A percentile compares a stretch with the other conserved stretches of the same genome.
Conservation (phyloP, 768 basidiomycete species). For the Xerocomus potaroensis region DNA sequence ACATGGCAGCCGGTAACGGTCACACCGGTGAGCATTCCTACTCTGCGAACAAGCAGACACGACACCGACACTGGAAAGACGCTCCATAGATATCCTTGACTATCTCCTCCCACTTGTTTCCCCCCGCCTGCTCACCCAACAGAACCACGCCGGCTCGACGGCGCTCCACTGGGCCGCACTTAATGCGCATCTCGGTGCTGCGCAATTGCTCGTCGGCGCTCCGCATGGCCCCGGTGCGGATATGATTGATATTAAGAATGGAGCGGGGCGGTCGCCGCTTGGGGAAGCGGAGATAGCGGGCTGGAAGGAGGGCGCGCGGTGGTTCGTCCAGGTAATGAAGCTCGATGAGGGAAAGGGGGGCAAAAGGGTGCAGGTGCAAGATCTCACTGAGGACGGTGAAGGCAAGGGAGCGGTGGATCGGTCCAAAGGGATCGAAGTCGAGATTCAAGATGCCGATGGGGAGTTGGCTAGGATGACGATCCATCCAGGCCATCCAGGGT, state of each 20-base stretch:
- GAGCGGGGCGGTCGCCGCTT: conserved; percentile 69
- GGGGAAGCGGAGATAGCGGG: conserved; percentile 76
- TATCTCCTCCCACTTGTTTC: conserved; percentile 62
- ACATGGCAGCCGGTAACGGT: conserved; percentile 89
- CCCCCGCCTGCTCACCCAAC: conserved; percentile 50
- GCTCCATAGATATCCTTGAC: conserved; percentile 63
- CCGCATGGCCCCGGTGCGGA: conserved; percentile 56
- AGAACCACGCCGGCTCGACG: conserved; percentile 74
- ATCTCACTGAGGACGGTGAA: too few relatives aligned
- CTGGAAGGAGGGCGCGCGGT: conserved; percentile 82
- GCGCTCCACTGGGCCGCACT: conserved; percentile 90
- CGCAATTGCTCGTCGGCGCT: conserved; percentile 56
- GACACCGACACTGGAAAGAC: conserved; percentile 44
- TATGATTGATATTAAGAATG: conserved; percentile 74
- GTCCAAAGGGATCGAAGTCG: conserved; percentile 52
- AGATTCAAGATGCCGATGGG: conserved; percentile 71
- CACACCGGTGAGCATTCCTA: conserved; percentile 60
- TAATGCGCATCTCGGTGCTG: conserved; percentile 68
- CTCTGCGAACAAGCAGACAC: too few relatives aligned
- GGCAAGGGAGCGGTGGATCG: too few relatives aligned
- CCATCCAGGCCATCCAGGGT: background rate
- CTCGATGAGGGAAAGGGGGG: conserved; percentile 48
- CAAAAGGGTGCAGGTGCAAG: conserved; percentile 28
- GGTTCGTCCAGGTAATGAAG: conserved; percentile 79
- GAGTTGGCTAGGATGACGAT: conserved; percentile 62